phyloP scores from a whole-genome alignment of 306 rosid species.

The Ormosia emarginata region DNA sequence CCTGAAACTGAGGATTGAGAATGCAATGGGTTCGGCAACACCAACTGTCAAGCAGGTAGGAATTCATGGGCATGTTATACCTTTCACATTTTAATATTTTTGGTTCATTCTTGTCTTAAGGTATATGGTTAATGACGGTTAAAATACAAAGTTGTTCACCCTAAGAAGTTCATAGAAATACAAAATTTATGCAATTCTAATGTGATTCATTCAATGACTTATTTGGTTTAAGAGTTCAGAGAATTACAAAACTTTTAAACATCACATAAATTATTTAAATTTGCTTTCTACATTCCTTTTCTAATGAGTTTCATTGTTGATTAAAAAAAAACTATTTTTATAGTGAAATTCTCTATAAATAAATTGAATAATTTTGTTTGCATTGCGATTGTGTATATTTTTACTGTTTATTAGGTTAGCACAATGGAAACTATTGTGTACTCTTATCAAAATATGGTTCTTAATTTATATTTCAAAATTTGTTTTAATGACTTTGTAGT shows the following conservation, averaged over 20 bases:
- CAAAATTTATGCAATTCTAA: neutral
- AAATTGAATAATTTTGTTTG: neutral
- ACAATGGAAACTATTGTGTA: neutral
- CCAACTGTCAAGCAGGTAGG: slow-evolving; percentile 82
- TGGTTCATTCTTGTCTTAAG: neutral
- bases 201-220: neutral
- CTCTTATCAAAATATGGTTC: neutral
- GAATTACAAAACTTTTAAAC: neutral
- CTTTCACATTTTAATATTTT: slow-evolving; percentile 1
- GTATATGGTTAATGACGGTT: neutral
- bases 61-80: neutral
- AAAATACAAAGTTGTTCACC: neutral
- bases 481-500: neutral
- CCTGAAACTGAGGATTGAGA: slow-evolving; percentile 71
- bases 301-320: neutral
- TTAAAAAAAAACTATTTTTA: neutral
- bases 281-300: neutral
- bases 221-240: neutral
- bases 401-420: neutral
- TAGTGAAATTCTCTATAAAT: neutral
- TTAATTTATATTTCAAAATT: neutral
- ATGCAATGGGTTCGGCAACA: slow-evolving; percentile 78
- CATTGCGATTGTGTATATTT: neutral
- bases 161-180: neutral
- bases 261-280: neutral